Evolutionary conservation across 805 yeast species (phyloP), one percentile per base, ranked within the genome.

Genomic region (Yarrowia osloensis): DNA sequence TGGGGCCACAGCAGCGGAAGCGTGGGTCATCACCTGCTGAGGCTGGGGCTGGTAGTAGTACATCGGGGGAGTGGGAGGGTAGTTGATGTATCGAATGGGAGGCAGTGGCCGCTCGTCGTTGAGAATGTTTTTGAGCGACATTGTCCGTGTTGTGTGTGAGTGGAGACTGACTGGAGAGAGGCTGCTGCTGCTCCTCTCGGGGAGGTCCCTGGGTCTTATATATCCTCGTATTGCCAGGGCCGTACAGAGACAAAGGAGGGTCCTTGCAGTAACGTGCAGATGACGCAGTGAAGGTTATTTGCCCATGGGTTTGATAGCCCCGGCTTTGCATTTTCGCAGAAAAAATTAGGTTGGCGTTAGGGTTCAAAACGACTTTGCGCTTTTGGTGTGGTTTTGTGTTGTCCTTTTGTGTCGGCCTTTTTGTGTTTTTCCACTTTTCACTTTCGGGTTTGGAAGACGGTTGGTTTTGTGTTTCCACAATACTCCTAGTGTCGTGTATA

Each of bases 171-270:
- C n/a, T n/a, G n/a, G n/a, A n/a, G n/a, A n/a, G n/a, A n/a, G n/a
- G n/a, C n/a, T n/a, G n/a, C n/a, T n/a, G n/a, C 8, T 8, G 4
- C 31, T 28, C 8, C 31, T 28, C 8, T 4, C 4, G 31, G 31
- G 31, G 31, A 28, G 8, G 4, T 12, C 35, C 35, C 13, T 17
- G 59, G 47, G 47, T 33, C 63, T 55, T 55, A 55, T 55, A 55
- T 55, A 55, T 28, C 47, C 35, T 55, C 47, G 63, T 55, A 37
- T 55, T 39, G 37, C 40, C 63, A 40, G 47, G 63, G 63, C 63
- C 46, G 63, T 52, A 52, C 44, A 52, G 59, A 52, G 59, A 52
- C 59, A 52, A 52, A 52, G 47, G 63, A 55, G 63, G 63, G 63
- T 55, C 63, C 49, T 55, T 55, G 63, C 63, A 55, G 63, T 39